A percentile compares a stretch with the other conserved stretches of the same genome.
Evolutionary conservation across 306 rosid species (phyloP).

Genomic region (Erythrophleum fordii): DNA sequence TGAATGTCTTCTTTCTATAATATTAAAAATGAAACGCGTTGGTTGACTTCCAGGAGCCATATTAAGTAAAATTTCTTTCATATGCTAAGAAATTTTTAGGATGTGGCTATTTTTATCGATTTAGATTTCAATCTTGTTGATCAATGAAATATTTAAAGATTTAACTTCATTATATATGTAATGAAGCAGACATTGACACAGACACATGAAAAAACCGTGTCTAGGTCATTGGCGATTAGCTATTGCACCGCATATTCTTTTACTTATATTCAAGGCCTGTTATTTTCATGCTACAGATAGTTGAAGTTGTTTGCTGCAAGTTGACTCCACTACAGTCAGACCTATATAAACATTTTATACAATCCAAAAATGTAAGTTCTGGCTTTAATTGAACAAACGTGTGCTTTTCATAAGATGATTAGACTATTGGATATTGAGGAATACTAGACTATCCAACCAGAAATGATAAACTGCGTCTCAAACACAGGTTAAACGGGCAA

Average conservation of each 20-base stretch:
- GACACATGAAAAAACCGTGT: neutral
- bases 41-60: conserved; percentile 23
- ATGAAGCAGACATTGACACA: neutral
- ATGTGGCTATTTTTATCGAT: conserved; percentile 14
- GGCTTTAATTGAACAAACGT: conserved; percentile 34
- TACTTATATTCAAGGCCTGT: conserved; percentile 36
- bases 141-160: conserved; percentile 21
- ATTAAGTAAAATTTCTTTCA: conserved; percentile 16
- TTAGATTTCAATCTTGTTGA: conserved; percentile 4
- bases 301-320: conserved; percentile 99
- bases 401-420: conserved; percentile 28
- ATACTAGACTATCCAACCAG: conserved; percentile 36
- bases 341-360: conserved; percentile 87
- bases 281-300: conserved; percentile 62
- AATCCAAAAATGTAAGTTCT: conserved; percentile 82
- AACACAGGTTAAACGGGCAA: conserved; percentile 80
- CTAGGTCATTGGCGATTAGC: conserved; percentile 20
- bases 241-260: conserved; percentile 6
- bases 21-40: conserved; percentile 1
- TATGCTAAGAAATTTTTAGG: neutral
- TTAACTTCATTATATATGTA: neutral
- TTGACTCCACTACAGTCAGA: conserved; percentile 90
- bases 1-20: neutral
- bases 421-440: conserved; percentile 24
- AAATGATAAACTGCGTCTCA: conserved; percentile 33